Percentiles rank a stretch among this genome's conserved stretches.
Evolutionary conservation across 2,329 filamentous ascomycete species (phyloP).

Genomic region (Hypoxylon sp.): DNA sequence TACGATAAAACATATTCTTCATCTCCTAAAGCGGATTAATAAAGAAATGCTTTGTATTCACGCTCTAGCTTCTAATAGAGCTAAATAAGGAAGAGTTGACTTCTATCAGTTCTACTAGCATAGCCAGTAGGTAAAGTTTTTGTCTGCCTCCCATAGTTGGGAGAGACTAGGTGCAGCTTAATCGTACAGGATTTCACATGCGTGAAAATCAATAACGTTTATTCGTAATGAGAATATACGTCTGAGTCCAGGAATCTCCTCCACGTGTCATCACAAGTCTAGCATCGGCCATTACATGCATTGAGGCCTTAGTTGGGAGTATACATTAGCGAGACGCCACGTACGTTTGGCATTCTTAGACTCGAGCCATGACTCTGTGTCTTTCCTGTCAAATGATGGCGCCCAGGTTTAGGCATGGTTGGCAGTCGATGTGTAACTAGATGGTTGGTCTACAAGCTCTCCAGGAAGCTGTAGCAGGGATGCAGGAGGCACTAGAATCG

Average conservation of each 20-base stretch:
- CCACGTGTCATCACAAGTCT: background rate
- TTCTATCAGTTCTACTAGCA: background rate
- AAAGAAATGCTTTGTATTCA: background rate
- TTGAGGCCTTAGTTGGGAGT: slow-evolving; percentile 11
- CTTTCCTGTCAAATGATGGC: slow-evolving; percentile 1
- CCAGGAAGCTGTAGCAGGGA: slow-evolving; percentile 17
- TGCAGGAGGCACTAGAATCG: slow-evolving; percentile 5
- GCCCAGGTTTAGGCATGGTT: background rate
- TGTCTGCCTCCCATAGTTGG: background rate
- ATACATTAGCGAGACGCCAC: slow-evolving; percentile 36
- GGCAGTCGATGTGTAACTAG: slow-evolving; percentile 17
- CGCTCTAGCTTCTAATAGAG: background rate
- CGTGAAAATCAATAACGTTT: background rate
- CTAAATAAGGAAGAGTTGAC: background rate
- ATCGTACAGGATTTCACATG: background rate
- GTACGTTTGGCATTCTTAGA: slow-evolving; percentile 4
- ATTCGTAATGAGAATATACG: background rate
- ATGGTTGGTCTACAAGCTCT: slow-evolving; percentile 14
- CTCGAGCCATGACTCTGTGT: background rate
- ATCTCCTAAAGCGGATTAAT: background rate
- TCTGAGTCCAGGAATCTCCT: background rate
- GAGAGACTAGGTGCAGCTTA: background rate
- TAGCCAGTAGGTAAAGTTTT: background rate
- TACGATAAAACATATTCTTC: background rate
- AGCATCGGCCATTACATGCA: slow-evolving; percentile 18